phyloP scores from a whole-genome alignment of 441 rosid genomes.

The Manihot esculenta region DNA sequence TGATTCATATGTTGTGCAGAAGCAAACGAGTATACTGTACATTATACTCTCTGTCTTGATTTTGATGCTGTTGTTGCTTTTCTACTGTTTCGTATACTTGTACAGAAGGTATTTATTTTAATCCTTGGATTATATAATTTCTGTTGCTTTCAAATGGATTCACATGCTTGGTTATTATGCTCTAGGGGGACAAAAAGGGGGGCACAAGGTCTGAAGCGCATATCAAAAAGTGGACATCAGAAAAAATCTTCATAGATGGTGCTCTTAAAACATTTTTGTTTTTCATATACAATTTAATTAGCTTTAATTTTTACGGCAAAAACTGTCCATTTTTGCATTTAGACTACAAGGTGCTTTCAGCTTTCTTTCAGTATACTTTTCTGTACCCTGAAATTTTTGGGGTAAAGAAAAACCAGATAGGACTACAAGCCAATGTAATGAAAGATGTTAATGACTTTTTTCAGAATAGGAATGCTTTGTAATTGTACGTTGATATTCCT shows the following conservation, averaged over 20 bases:
- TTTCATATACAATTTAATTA: not conserved
- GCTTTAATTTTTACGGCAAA: not conserved
- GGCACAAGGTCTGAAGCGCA: slow-evolving; percentile 74
- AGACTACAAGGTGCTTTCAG: not conserved
- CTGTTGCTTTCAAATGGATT: slow-evolving; percentile 18
- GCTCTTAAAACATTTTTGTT: not conserved
- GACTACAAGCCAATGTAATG: not conserved
- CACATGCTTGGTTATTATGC: slow-evolving; percentile 18
- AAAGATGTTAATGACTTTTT: not conserved
- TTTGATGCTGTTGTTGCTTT: slow-evolving; percentile 73
- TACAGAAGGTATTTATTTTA: slow-evolving; percentile 52
- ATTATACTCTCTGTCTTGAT: slow-evolving; percentile 68
- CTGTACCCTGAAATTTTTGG: not conserved
- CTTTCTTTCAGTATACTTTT: not conserved
- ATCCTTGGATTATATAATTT: slow-evolving; percentile 5
- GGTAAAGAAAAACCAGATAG: not conserved
- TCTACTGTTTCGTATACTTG: slow-evolving; percentile 71
- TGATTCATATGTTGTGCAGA: too few relatives aligned
- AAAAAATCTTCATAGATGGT: slow-evolving; percentile 43
- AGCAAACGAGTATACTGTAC: slow-evolving; percentile 55
- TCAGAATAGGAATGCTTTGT: not conserved
- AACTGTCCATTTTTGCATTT: not conserved
- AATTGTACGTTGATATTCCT: too few relatives aligned
- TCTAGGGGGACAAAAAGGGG: slow-evolving; percentile 59
- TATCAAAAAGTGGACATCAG: slow-evolving; percentile 42